These are phyloP conservation scores for Colletotrichum musae DNA, from an alignment of 2,329 filamentous ascomycete genomes.

Conservation along the genomic window DNA sequence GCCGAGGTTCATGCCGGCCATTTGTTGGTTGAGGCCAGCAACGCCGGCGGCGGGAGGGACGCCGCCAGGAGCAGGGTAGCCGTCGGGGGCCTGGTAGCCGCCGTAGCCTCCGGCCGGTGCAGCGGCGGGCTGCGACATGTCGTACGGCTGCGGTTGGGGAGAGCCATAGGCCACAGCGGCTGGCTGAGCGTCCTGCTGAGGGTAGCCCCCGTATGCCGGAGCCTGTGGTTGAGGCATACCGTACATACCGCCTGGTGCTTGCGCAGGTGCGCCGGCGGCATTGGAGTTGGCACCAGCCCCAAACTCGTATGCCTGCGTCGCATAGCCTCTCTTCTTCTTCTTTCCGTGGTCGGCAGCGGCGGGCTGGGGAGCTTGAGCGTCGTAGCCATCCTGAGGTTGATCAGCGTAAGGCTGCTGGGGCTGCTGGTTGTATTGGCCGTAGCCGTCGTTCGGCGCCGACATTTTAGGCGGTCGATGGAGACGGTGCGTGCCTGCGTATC, in stretches of 20 bases:
- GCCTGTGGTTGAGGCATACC: constrained; percentile 60
- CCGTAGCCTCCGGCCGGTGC: constrained; percentile 63
- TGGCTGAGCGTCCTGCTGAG: constrained; percentile 63
- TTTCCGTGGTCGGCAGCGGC: constrained; percentile 64
- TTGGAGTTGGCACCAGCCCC: constrained; percentile 82
- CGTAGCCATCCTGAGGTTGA: constrained; percentile 54
- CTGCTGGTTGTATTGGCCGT: constrained; percentile 64
- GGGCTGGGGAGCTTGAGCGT: constrained; percentile 49
- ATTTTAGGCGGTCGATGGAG: constrained; percentile 56
- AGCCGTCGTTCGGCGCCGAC: constrained; percentile 70
- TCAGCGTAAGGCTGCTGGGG: constrained; percentile 59
- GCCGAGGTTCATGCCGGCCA: constrained; percentile 86
- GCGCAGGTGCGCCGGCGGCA: constrained; percentile 64
- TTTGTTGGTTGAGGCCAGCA: constrained; percentile 84
- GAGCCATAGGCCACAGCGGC: constrained; percentile 58
- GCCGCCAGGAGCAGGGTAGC: constrained; percentile 71
- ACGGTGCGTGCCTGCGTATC: not conserved
- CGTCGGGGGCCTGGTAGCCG: constrained; percentile 78
- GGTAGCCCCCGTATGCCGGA: constrained; percentile 73
- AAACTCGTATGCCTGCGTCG: constrained; percentile 94
- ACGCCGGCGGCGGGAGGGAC: constrained; percentile 64
- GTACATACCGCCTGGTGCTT: constrained; percentile 59
- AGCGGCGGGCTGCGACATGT: constrained; percentile 56
- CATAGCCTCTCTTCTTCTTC: constrained; percentile 96
- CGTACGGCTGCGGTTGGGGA: constrained; percentile 56